Base-by-base conservation (phyloP, 441 rosid genomes). In the Adansonia gregorii region DNA sequence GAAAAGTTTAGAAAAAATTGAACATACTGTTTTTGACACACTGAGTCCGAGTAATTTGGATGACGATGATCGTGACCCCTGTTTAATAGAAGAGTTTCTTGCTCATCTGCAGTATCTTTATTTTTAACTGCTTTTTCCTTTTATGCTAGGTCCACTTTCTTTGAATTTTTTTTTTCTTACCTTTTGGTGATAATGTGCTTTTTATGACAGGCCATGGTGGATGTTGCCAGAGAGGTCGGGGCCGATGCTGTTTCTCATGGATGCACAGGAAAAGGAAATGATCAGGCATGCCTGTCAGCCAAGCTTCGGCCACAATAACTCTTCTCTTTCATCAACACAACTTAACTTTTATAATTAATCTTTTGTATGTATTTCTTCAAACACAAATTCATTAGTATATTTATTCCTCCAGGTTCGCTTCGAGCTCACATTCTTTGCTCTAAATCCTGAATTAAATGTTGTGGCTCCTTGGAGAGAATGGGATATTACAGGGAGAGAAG, bases 391-490 rank as follows among this genome's bases (percentile, higher is more conserved):
- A 31, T 60, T 12, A 66, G 73, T 27, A 52, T 27, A 67, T 43
- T 60, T 72, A 10, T 59, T 74, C 82, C 55, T 72, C 2, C 86
- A 93, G 98, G 98, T 95, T 80, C 98, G 98, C 74, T 95, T 95
- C 85, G 99, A 93, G 85, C 93, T 93, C 51, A 91, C 99, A 54
- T 95, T 94, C 90, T 95, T 93, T 83, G 90, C 99, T 8, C 70
- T 94, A 74, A 95, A 95, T 84, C 99, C 99, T 63, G 94, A 92
- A 67, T 88, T 95, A 75, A 85, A 88, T 79, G 97, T 95, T 67
- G 97, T 95, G 79, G 99, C 97, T 73, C 97, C 98, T 17, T 94
- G 99, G 99, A 90, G 99, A 63, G 99, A 95, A 82, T 95, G 99
- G 98, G 95, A 95, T 80, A 95, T 95, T 75, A 81, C 75, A 55